Evolutionary conservation across 371 early-diverging fungal species (phyloP), one percentile per base, ranked within the genome.

Genomic region (Parasitella parasitica): DNA sequence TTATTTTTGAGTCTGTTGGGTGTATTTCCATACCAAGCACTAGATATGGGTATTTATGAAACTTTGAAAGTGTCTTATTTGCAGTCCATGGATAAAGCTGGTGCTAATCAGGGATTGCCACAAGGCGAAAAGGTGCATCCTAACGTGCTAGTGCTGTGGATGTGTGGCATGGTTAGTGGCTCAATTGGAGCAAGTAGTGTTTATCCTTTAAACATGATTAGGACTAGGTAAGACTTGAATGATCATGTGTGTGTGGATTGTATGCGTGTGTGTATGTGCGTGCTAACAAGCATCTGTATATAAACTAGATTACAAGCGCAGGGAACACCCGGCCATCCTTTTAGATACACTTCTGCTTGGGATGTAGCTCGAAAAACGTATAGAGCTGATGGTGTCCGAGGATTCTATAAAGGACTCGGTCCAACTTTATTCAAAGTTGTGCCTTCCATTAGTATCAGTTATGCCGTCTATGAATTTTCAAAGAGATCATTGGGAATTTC

Each of bases 291-390:
- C n/a, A n/a, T n/a, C n/a, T n/a, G n/a, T n/a, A n/a, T n/a, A n/a
- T n/a, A n/a, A n/a, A n/a, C n/a, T n/a, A 90, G 92, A 70, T 72
- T 93, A 59, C 92, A 93, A 77, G 91, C 93, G 6, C 93, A 93
- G 71, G 91, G 90, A 6, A 91, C 92, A 7, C 85, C 89, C 15
- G 84, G 81, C 16, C 91, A 91, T 69, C 91, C 92, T 27, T 77
- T 82, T 59, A 69, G 65, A 8, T 93, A 93, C 67, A 78, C 80
- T 6, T 80, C 82, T 20, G 82, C 88, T 15, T 79, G 85, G 66
- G 91, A 93, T 67, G 90, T 82, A 7, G 83, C 87, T 12, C 68
- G 75, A 24, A 84, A 81, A 61, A 90, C 90, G 4, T 90, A 79
- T 4, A 79, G 76, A 53, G 79, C 84, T n/a, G 95, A 92, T 56